A percentile compares a stretch with the other conserved stretches of the same genome.
Conservation (phyloP, 768 basidiomycete genomes). For the Mycena maculata region DNA sequence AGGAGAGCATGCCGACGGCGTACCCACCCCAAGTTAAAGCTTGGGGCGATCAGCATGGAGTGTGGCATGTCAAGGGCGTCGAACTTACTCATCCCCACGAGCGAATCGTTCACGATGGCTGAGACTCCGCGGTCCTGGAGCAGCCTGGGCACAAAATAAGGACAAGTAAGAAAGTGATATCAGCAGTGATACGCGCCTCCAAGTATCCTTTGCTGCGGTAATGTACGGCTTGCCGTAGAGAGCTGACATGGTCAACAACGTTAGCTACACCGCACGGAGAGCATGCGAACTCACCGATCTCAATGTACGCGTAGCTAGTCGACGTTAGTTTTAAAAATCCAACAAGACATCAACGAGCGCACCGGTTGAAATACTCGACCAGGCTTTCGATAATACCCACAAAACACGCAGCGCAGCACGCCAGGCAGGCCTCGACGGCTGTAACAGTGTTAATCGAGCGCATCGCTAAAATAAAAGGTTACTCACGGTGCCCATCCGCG, state of each 20-base stretch:
- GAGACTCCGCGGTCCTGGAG: conserved; percentile 63
- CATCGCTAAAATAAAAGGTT: not conserved
- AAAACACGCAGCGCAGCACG: conserved; percentile 84
- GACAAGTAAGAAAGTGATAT: conserved; percentile 59
- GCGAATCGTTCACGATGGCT: conserved; percentile 84
- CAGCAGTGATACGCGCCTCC: conserved; percentile 70
- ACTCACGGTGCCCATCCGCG: conserved; percentile 74
- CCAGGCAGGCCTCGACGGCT: conserved; percentile 81
- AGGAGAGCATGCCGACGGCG: conserved; percentile 76
- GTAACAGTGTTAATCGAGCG: conserved; percentile 1
- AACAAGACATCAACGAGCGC: conserved; percentile 18
- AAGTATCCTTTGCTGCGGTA: conserved; percentile 85
- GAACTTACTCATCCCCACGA: conserved; percentile 79
- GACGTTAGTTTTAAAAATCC: not conserved
- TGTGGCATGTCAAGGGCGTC: not conserved
- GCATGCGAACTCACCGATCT: conserved; percentile 65
- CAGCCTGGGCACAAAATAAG: conserved; percentile 19
- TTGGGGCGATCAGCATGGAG: conserved; percentile 38
- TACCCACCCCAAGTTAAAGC: conserved; percentile 88
- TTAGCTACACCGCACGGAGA: not conserved
- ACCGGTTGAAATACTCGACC: conserved; percentile 87
- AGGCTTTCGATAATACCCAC: conserved; percentile 75
- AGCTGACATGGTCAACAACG: conserved; percentile 51
- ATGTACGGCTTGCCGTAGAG: conserved; percentile 89
- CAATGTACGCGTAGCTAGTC: conserved; percentile 80